Percentiles rank a stretch among this genome's conserved stretches.
phyloP scores from a whole-genome alignment of 441 rosid species.

The Euphorbia schlechtendalii region DNA sequence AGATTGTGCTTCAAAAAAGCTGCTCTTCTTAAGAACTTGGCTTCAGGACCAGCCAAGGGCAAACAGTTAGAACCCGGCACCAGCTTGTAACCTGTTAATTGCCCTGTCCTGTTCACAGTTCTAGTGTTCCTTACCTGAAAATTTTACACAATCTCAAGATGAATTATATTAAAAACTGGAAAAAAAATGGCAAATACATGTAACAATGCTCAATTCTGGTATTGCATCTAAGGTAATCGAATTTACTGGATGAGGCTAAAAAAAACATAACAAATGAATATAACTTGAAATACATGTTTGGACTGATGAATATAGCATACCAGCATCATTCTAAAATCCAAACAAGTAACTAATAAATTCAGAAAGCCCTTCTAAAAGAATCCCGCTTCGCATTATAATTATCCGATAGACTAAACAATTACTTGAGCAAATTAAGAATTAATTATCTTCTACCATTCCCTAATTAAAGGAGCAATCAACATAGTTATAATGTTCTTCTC shows the following conservation, averaged over 20 bases:
- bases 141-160: neutral
- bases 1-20: slow-evolving; percentile 76
- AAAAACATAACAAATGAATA: neutral
- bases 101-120: slow-evolving; percentile 78
- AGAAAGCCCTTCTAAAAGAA: neutral
- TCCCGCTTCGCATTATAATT: neutral
- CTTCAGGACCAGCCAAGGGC: slow-evolving; percentile 74
- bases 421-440: neutral
- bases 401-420: neutral
- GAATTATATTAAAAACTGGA: neutral
- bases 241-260: neutral
- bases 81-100: slow-evolving; percentile 70
- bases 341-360: neutral
- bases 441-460: neutral
- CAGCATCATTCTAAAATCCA: neutral
- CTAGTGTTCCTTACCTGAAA: slow-evolving; percentile 78
- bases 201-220: neutral
- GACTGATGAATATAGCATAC: neutral
- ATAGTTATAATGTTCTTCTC: neutral
- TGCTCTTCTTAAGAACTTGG: slow-evolving; percentile 72
- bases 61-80: slow-evolving; percentile 81
- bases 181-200: neutral
- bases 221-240: neutral
- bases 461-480: neutral
- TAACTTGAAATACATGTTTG: neutral